These are phyloP conservation scores for Anthracocystis panici-leucophaei DNA, from an alignment of 1,284 basidiomycete species.

Conservation along the genomic window DNA sequence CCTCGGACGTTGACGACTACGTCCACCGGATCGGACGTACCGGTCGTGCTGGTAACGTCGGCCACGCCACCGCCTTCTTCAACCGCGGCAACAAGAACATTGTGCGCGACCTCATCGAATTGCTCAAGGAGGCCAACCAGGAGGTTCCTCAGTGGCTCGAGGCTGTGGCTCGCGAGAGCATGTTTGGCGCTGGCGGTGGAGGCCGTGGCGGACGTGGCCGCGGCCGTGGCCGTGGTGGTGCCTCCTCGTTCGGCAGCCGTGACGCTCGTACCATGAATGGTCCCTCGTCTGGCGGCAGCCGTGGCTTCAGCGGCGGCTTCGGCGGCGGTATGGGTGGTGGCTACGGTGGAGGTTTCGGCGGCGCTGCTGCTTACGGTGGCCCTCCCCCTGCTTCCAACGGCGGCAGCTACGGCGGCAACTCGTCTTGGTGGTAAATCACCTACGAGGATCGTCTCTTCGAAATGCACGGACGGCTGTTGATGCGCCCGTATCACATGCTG, in stretches of 20 bases:
- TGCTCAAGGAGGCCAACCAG: slow-evolving; percentile 96
- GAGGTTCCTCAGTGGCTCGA: slow-evolving; percentile 94
- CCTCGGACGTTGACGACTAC: slow-evolving; percentile 90
- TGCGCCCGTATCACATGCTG: not conserved
- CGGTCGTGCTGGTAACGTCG: slow-evolving; percentile 98
- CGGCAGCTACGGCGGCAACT: slow-evolving; percentile 54
- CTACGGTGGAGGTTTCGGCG: slow-evolving; percentile 40
- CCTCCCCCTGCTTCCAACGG: slow-evolving; percentile 54
- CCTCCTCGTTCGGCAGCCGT: slow-evolving; percentile 65
- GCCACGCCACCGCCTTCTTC: slow-evolving; percentile 79
- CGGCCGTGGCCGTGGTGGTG: slow-evolving; percentile 74
- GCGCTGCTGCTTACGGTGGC: slow-evolving; percentile 44
- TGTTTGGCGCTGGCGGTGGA: slow-evolving; percentile 75
- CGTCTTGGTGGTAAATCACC: slow-evolving; percentile 48
- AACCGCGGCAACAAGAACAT: slow-evolving; percentile 76
- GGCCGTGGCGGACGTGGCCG: slow-evolving; percentile 76
- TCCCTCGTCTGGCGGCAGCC: slow-evolving; percentile 55
- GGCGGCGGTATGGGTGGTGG: slow-evolving; percentile 51
- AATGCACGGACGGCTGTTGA: not conserved
- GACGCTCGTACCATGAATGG: slow-evolving; percentile 67
- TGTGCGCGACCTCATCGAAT: slow-evolving; percentile 88
- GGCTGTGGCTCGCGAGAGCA: slow-evolving; percentile 83
- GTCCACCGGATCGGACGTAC: slow-evolving; percentile 81
- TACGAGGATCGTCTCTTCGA: not conserved
- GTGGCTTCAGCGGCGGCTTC: slow-evolving; percentile 54